Evolutionary conservation across 805 yeast species (phyloP), one percentile per base, ranked within the genome.

Genomic region (Cyberlindnera galapagoensis): DNA sequence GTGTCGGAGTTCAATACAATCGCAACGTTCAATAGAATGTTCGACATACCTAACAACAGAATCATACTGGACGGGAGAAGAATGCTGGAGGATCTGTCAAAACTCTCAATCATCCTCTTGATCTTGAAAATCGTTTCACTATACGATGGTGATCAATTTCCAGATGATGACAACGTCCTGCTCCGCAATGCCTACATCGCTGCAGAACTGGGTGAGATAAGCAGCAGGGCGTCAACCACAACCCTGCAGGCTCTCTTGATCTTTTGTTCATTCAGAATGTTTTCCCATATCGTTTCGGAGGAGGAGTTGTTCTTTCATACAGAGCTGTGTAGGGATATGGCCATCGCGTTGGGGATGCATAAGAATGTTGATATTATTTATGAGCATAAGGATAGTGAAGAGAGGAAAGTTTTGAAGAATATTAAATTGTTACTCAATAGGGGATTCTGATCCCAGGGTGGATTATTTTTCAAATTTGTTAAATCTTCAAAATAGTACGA

Each of bases 291-390:
- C 18, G 42, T 40, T 24, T 34, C 39, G 9, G 46, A 44, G 7
- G 20, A 39, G 21, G 49, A 44, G 18, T 23, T 44, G 10, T 42
- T 35, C 36, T 44, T 42, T 30, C 24, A 38, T 13, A 38, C 37
- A 5, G 44, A 39, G 24, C 26, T 40, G 14, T 42, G 44, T 21
- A 36, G 45, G 25, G 49, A 44, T 24, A 36, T 44, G 38, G 44
- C 45, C 17, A 42, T 40, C 21, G 43, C 49, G 1, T 28, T 44
- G 10, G 49, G 49, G 2, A 29, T 44, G 19, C 47, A 44, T 26
- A 42, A 44, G 34, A 40, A 44, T 34, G 40, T 42, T 11, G 47
- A 44, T 26, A 40, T 44, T 26, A 36, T 44, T 21, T 44, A 44
- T 24, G 40, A 38, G 22, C 43, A 38, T 31, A 36, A 39, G 30